phyloP scores from a whole-genome alignment of 2,329 filamentous ascomycete genomes.

The Ophiosphaerella narmari region DNA sequence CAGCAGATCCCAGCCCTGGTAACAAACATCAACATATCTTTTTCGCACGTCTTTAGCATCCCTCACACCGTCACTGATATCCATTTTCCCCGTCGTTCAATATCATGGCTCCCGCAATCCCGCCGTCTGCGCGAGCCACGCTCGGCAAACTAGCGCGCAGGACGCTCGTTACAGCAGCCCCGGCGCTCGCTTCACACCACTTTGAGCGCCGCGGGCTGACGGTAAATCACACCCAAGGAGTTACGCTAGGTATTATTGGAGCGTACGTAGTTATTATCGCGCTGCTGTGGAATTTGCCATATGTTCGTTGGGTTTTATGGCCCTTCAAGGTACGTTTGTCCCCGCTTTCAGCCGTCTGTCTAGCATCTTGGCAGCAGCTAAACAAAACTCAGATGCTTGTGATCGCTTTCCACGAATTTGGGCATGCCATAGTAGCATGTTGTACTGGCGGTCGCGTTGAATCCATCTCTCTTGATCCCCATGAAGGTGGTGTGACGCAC shows the following conservation, averaged over 20 bases:
- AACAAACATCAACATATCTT: background rate
- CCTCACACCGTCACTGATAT: background rate
- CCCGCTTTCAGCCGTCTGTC: background rate
- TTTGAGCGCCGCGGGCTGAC: constrained; percentile 60
- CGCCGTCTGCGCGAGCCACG: constrained; percentile 11
- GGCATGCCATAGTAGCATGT: constrained; percentile 73
- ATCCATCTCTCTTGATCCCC: constrained; percentile 73
- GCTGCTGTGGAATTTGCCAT: constrained; percentile 78
- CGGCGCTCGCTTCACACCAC: constrained; percentile 33
- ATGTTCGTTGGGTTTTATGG: constrained; percentile 75
- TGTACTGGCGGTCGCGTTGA: constrained; percentile 75
- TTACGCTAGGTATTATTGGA: constrained; percentile 73
- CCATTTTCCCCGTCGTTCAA: background rate
- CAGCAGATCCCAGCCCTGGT: constrained; percentile 2
- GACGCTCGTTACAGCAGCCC: constrained; percentile 32
- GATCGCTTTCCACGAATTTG: constrained; percentile 81
- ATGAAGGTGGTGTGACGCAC: constrained; percentile 78
- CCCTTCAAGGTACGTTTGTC: constrained; percentile 69
- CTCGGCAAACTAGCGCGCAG: constrained; percentile 33
- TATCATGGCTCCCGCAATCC: constrained; percentile 30
- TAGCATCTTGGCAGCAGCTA: background rate
- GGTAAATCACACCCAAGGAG: constrained; percentile 69
- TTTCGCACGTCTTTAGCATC: no score
- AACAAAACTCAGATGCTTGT: constrained; percentile 55
- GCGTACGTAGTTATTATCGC: constrained; percentile 75